Evolutionary conservation across 306 rosid genomes (phyloP), one percentile per base, ranked within the genome.

Genomic region (Potentilla sterilis): DNA sequence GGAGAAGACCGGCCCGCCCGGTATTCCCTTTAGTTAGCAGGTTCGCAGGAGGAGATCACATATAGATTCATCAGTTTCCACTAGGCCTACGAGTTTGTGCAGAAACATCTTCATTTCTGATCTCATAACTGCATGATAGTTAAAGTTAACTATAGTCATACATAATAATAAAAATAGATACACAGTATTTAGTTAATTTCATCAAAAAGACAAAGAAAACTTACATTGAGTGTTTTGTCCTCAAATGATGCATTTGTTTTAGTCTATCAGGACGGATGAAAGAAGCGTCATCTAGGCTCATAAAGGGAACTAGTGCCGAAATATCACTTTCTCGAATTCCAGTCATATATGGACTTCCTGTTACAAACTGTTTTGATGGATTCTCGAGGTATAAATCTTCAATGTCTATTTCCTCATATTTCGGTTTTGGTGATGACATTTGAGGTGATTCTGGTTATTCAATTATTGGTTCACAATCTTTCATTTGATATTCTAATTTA

Each of bases 141-240:
- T 48, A 32, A 35, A 69, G 54, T 70, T 49, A 16, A 38, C 15
- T 69, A 43, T 3, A 28, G 41, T 3, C 12, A 7, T 22, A 55
- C 3, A 55, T 55, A 21, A 55, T 55, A n/a, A 55, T 19, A 5
- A 38, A 38, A 38, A 3, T 38, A 3, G 4, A 38, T 38, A 38
- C 6, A 57, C 4, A 4, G 0, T 5, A 22, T 52, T 58, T 1
- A 6, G 1, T 1, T 2, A 13, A 19, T 12, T 28, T 28, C 28
- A 28, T 28, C 28, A 28, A 28, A 41, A 34, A 10, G 15, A 10
- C 9, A 57, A 40, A 2, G 15, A 7, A 32, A 15, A 85, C 97
- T 87, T 89, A 93, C 98, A 85, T 93, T 28, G 42, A 28, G 16
- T 88, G 96, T 67, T 84, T 84, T 0, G 97, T 93, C 64, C 87